These are phyloP conservation scores for Mycena metata DNA, from an alignment of 768 basidiomycete genomes.

Conservation along the genomic window DNA sequence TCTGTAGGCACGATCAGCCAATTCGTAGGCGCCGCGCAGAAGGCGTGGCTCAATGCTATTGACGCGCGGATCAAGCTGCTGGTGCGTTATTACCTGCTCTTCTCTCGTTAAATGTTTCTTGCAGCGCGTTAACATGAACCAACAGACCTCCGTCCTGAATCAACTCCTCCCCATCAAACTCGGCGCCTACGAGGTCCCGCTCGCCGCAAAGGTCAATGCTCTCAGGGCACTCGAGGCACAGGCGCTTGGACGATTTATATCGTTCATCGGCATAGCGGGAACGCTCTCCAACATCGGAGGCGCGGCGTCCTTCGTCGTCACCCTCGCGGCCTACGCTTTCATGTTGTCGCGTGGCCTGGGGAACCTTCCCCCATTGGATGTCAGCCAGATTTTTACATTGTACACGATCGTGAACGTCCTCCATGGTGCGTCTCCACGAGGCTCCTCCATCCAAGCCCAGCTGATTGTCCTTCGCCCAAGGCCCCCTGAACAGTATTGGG, in stretches of 20 bases:
- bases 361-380: conserved; percentile 14
- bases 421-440: not conserved
- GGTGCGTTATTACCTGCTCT: conserved; percentile 7
- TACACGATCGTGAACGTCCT: conserved; percentile 20
- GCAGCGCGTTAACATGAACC: too few species aligned
- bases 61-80: conserved; percentile 30
- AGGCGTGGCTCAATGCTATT: conserved; percentile 24
- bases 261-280: conserved; percentile 2
- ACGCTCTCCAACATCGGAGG: conserved; percentile 16
- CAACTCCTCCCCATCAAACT: conserved; percentile 35
- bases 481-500: conserved; percentile 16
- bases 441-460: not conserved
- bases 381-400: conserved; percentile 22
- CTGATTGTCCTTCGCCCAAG: not conserved
- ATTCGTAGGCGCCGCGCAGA: conserved; percentile 21
- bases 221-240: conserved; percentile 11
- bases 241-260: conserved; percentile 9
- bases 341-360: conserved; percentile 21
- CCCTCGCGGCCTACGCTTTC: conserved; percentile 21
- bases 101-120: too few species aligned
- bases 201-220: conserved; percentile 14
- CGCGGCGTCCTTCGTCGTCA: conserved; percentile 20
- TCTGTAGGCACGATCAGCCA: conserved; percentile 14
- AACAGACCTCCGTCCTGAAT: conserved; percentile 27
- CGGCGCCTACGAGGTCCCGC: conserved; percentile 28